Conservation (phyloP, 768 basidiomycete genomes). For the Tricholoma furcatifolium region DNA sequence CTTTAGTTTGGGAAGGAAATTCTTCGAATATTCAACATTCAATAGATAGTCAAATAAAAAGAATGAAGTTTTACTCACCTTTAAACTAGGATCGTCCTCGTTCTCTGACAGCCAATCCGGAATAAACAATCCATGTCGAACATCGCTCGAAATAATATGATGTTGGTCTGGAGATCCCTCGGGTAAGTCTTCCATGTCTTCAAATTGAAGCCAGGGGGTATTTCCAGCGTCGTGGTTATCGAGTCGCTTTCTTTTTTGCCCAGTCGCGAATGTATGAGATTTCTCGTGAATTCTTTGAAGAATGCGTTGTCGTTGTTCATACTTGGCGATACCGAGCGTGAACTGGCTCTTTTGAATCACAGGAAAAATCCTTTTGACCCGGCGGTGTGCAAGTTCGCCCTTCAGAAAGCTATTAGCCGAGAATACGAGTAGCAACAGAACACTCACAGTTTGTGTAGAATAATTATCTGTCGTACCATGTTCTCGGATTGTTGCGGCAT, state of each 20-base stretch:
- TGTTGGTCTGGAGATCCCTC: not conserved
- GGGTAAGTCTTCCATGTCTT: not conserved
- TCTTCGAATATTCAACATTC: constrained; percentile 12
- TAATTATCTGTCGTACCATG: constrained; percentile 37
- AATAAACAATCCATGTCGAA: not conserved
- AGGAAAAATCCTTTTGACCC: constrained; percentile 31
- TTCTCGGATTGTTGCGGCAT: too few species aligned
- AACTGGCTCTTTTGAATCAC: too few species aligned
- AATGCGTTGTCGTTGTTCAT: constrained; percentile 5
- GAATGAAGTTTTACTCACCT: not conserved
- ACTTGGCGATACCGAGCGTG: constrained; percentile 23
- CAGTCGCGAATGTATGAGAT: not conserved
- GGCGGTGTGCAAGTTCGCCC: constrained; percentile 36
- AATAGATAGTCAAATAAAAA: not conserved
- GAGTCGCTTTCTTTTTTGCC: not conserved
- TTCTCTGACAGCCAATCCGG: not conserved
- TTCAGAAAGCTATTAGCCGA: constrained; percentile 10
- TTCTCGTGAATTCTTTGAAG: not conserved
- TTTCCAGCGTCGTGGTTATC: not conserved
- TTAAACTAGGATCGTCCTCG: not conserved
- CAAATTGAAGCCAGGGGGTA: constrained; percentile 4
- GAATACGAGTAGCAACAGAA: not conserved
- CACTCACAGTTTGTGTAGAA: constrained; percentile 32
- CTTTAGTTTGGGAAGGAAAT: constrained; percentile 26
- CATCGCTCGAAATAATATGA: not conserved